These are phyloP conservation scores for Stromatinia cepivora DNA, from an alignment of 2,329 filamentous ascomycete genomes.

Conservation along the genomic window DNA sequence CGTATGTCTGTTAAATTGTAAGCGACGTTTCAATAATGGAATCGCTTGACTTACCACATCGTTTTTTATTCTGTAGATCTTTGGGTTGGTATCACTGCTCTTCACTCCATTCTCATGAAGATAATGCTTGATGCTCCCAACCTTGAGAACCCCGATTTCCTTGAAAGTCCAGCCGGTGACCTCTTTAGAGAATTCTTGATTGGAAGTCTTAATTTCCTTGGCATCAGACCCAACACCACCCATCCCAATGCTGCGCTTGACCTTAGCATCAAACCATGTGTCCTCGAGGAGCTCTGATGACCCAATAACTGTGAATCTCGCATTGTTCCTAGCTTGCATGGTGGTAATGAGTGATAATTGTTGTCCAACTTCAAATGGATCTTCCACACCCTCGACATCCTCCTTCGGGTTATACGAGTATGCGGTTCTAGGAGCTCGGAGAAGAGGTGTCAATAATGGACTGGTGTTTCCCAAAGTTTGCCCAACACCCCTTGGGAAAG, in stretches of 20 bases:
- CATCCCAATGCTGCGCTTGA: slow-evolving; percentile 52
- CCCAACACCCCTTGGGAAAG: slow-evolving; percentile 79
- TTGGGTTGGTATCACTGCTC: slow-evolving; percentile 66
- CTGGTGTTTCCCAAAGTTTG: slow-evolving; percentile 76
- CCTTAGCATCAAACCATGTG: slow-evolving; percentile 82
- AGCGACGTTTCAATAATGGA: background rate
- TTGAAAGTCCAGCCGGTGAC: slow-evolving; percentile 96
- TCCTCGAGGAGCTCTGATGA: slow-evolving; percentile 85
- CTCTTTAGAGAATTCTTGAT: slow-evolving; percentile 81
- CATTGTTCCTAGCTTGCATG: slow-evolving; percentile 90
- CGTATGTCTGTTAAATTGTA: slow-evolving; percentile 29
- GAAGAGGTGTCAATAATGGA: slow-evolving; percentile 75
- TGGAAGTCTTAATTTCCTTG: slow-evolving; percentile 62
- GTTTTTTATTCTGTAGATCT: slow-evolving; percentile 93
- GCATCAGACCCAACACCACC: slow-evolving; percentile 50
- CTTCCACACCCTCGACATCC: slow-evolving; percentile 69
- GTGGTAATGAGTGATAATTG: slow-evolving; percentile 85
- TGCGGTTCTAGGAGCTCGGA: slow-evolving; percentile 79
- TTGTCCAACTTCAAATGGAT: slow-evolving; percentile 78
- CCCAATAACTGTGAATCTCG: slow-evolving; percentile 81
- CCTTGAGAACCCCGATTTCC: slow-evolving; percentile 84
- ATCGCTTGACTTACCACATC: slow-evolving; percentile 73
- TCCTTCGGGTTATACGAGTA: slow-evolving; percentile 96
- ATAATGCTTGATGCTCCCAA: slow-evolving; percentile 80
- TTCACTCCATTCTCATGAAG: slow-evolving; percentile 57